Evolutionary conservation across 129 eudicot genomes (phyloP).

Genomic region (Gnaphalium uliginosum): DNA sequence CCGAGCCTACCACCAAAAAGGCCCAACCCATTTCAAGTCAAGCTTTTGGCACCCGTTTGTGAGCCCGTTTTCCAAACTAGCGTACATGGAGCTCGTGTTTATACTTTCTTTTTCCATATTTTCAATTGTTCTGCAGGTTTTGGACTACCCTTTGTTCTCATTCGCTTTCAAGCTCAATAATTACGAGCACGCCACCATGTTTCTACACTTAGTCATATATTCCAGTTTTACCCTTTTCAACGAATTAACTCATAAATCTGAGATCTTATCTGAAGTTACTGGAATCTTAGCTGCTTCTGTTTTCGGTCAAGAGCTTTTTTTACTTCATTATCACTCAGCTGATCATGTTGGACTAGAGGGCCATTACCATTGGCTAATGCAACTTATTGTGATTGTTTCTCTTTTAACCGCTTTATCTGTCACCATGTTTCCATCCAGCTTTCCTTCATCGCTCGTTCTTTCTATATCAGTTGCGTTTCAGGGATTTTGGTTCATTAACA

Average conservation of each 20-base stretch:
- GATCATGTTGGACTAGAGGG: constrained; percentile 91
- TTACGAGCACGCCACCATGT: constrained; percentile 81
- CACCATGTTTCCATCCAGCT: constrained; percentile 52
- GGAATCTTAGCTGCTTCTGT: constrained; percentile 76
- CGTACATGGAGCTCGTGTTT: constrained; percentile 61
- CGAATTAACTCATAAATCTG: constrained; percentile 47
- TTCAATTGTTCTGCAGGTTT: constrained; percentile 53
- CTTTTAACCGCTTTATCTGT: constrained; percentile 46
- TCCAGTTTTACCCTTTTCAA: constrained; percentile 57
- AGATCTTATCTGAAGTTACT: constrained; percentile 43
- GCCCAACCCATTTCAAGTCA: constrained; percentile 48
- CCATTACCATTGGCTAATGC: constrained; percentile 89
- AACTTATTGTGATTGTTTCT: constrained; percentile 63
- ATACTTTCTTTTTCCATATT: constrained; percentile 57
- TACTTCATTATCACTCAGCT: constrained; percentile 78
- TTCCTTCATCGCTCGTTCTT: constrained; percentile 65
- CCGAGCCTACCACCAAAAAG: constrained; percentile 52
- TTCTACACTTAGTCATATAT: constrained; percentile 64
- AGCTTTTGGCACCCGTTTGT: constrained; percentile 72
- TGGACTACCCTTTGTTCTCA: constrained; percentile 54
- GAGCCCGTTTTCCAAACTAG: constrained; percentile 43
- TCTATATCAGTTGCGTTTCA: constrained; percentile 69
- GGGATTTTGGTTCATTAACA: constrained; percentile 80
- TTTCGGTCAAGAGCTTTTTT: constrained; percentile 76
- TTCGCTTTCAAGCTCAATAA: constrained; percentile 63